Evolutionary conservation across 2,329 filamentous ascomycete genomes (phyloP), one percentile per base, ranked within the genome.

Genomic region (Paraphaeosphaeria minitans): DNA sequence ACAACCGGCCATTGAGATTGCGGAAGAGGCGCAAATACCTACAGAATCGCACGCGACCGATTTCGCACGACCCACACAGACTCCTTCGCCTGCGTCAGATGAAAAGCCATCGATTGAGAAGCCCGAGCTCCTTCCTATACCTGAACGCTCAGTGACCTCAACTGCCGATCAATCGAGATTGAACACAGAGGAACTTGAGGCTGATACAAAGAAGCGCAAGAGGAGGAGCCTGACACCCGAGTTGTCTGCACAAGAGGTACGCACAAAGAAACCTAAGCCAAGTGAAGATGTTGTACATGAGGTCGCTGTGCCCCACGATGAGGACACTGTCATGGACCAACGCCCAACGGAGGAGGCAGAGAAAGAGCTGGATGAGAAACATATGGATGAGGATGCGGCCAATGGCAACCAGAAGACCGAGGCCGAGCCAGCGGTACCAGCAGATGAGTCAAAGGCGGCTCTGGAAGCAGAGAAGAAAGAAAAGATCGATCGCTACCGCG

Each of bases 241-340:
- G 5, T 52, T 76, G 5, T 63, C 69, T 1, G 48, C 63, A 13
- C 69, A 75, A 22, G 76, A 77, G 4, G 71, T 80, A 19, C 77
- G 64, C 43, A 77, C 70, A 41, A 83, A 83, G 68, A 82, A 79
- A 64, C 62, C 78, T 9, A 77, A 78, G 54, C 70, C 73, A 12
- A 75, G 72, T 22, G 70, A 77, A n/a, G 73, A 75, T 16, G 65
- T 68, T 19, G 69, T 59, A 12, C 68, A 66, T 39, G 67, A 68
- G 12, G 62, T 75, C 2, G 61, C 72, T 58, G 39, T 75, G 21
- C 65, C 69, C 46, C 19, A 58, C 39, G 69, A 72, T 29, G 60
- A 66, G 7, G 75, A 77, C 48, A 58, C 66, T 6, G 68, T 69
- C 6, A 75, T 75, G 67, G 69, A 72, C 42, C 66, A 74, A 58